Evolutionary conservation across 345 rosid genomes (phyloP).

Genomic region (Populus nigra): DNA sequence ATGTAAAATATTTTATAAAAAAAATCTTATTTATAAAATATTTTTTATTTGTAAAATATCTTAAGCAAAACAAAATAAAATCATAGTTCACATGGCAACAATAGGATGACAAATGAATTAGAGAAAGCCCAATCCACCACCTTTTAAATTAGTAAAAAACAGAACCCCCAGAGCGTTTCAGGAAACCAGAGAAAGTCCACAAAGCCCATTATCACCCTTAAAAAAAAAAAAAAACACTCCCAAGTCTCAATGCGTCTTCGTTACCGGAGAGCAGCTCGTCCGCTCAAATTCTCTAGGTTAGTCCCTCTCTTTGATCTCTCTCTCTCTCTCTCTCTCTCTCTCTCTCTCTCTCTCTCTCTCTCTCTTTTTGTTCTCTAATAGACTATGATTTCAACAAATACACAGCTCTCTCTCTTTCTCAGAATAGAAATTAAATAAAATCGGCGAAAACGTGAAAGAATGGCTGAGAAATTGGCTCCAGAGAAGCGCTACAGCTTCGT

Average conservation of each 20-base stretch:
- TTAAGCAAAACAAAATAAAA: too few species aligned
- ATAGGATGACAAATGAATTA: neutral
- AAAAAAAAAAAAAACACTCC: neutral
- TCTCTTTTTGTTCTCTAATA: neutral
- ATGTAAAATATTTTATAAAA: too few species aligned
- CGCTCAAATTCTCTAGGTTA: neutral
- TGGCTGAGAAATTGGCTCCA: slow-evolving; percentile 70
- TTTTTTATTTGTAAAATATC: too few species aligned
- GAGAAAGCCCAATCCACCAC: neutral
- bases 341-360: neutral
- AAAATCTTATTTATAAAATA: too few species aligned
- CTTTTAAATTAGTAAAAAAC: neutral
- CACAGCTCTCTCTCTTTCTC: neutral
- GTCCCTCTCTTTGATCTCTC: neutral
- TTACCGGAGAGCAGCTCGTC: neutral
- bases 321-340: neutral
- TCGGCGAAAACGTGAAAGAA: slow-evolving; percentile 16
- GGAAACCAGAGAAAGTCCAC: neutral
- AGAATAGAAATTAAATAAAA: neutral
- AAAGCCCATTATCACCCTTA: neutral
- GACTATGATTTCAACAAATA: neutral
- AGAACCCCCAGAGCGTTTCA: neutral
- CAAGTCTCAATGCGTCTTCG: neutral
- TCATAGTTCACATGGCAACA: too few species aligned
- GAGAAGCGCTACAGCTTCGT: slow-evolving; percentile 57